Base-by-base conservation (phyloP, 2,329 filamentous ascomycete species). In the Leptographium wingfieldii region DNA sequence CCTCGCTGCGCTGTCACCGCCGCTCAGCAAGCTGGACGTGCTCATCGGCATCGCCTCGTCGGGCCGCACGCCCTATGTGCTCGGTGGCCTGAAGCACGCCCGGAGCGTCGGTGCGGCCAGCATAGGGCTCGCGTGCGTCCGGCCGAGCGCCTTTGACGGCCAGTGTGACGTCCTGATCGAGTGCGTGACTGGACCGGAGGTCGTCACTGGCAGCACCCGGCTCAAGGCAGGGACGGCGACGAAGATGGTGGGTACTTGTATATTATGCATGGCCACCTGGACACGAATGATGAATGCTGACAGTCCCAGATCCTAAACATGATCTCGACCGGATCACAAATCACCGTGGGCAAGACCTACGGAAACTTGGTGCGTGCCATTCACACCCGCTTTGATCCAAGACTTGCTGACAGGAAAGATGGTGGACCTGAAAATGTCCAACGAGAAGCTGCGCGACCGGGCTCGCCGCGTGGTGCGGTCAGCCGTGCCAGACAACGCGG, bases 211-310 rank as follows among this genome's bases (percentile, higher is more conserved):
- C 2, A 77, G 74, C 63, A 77, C 75, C 1, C 67, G 75, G 35
- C 67, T 77, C 60, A 77, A 77, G 63, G 74, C 74, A 1, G 75
- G 75, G 19, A 77, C 73, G 0, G 74, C 72, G 1, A 76, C 75
- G 0, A 77, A 77, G 63, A 62, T 76, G 60, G 60, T 61, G 3
- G 1, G 57, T 53, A 0, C 9, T 51, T 3, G 12, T 14, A 14
- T 16, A 38, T 29, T 43, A 4, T 5, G 16, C 22, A 31, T 31
- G 4, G 29, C 29, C 29, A 4, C 29, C 29, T 35, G 33, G 33
- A 35, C 33, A 16, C 5, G 35, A 10, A 10, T 9, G 3, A 16
- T 16, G 38, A 1, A 40, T 40, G 38, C 38, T 40, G 9, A 40
- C 12, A 9, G 38, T 10, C 14, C 2, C 33, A 61, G 61, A 72